A percentile compares a stretch with the other conserved stretches of the same genome.
These are phyloP conservation scores for Bonia amplexicaulis DNA, from an alignment of 176 grass and related monocot genomes.

Conservation along the genomic window DNA sequence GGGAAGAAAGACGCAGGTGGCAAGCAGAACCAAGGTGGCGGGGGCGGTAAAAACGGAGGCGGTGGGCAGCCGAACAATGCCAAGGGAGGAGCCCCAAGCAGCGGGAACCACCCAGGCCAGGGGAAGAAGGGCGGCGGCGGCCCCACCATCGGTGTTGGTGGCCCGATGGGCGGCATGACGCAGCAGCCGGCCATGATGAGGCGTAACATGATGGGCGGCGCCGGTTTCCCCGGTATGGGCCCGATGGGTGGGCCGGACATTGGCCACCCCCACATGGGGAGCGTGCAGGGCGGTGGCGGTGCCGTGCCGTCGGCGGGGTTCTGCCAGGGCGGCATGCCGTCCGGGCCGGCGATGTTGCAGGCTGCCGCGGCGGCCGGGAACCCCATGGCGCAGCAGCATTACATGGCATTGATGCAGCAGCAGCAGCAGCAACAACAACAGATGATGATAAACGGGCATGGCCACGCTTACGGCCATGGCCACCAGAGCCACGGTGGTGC, in stretches of 20 bases:
- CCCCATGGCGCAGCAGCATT: constrained; percentile 41
- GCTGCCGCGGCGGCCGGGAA: constrained; percentile 39
- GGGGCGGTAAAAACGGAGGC: constrained; percentile 21
- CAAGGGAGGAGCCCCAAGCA: constrained; percentile 39
- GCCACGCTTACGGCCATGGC: background rate
- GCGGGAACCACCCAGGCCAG: constrained; percentile 3
- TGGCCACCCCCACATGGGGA: constrained; percentile 41
- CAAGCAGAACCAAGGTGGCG: constrained; percentile 47
- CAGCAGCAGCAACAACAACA: constrained; percentile 51
- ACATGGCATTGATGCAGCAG: constrained; percentile 38
- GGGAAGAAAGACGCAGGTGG: constrained; percentile 48
- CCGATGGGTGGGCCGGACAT: constrained; percentile 40
- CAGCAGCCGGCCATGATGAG: constrained; percentile 29
- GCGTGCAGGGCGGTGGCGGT: constrained; percentile 5
- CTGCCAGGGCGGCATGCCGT: constrained; percentile 16
- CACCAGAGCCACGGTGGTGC: background rate
- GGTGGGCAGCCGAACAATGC: constrained; percentile 37
- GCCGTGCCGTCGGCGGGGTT: constrained; percentile 12
- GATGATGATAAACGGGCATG: constrained; percentile 43
- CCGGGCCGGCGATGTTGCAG: constrained; percentile 47
- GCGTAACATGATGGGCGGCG: constrained; percentile 41
- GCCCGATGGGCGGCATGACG: background rate
- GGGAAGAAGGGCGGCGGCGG: constrained; percentile 11
- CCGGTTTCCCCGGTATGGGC: constrained; percentile 43
- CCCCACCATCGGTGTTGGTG: background rate